A percentile compares a stretch with the other conserved stretches of the same genome.
phyloP scores from a whole-genome alignment of 768 basidiomycete genomes.

The Boletus reticulatus region DNA sequence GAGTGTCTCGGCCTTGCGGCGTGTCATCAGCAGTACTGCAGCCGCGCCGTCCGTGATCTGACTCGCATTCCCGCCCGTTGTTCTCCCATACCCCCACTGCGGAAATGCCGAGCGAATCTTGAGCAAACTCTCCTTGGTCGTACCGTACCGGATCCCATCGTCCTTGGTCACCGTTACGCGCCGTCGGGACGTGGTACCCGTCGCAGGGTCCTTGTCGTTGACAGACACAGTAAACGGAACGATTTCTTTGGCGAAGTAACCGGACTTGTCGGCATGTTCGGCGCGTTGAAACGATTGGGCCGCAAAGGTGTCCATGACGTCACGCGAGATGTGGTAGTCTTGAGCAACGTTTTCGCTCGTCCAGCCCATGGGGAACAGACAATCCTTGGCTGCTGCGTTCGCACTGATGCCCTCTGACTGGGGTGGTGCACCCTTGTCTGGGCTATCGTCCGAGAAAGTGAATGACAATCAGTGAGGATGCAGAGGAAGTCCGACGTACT shows the following conservation, averaged over 20 bases:
- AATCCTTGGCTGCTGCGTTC: constrained; percentile 57
- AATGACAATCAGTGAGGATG: neutral
- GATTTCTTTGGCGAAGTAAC: constrained; percentile 67
- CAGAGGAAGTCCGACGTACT: constrained; percentile 39
- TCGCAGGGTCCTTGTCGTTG: constrained; percentile 56
- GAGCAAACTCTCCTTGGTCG: constrained; percentile 59
- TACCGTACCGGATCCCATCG: constrained; percentile 76
- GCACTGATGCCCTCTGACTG: constrained; percentile 61
- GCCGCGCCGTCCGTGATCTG: constrained; percentile 86
- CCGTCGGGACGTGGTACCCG: constrained; percentile 43
- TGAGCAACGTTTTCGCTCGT: constrained; percentile 83
- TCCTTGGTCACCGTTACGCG: constrained; percentile 62
- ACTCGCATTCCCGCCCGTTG: constrained; percentile 85
- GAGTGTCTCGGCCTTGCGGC: constrained; percentile 74
- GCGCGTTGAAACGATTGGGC: constrained; percentile 77
- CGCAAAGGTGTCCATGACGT: constrained; percentile 74
- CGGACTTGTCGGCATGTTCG: constrained; percentile 66
- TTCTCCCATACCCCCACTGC: constrained; percentile 71
- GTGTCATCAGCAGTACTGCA: constrained; percentile 76
- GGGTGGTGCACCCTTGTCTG: constrained; percentile 58
- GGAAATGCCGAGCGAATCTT: constrained; percentile 79
- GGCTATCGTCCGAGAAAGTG: constrained; percentile 36
- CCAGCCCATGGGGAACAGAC: constrained; percentile 81
- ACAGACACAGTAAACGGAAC: constrained; percentile 70
- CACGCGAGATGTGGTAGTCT: constrained; percentile 68